Evolutionary conservation across 2,329 filamentous ascomycete species (phyloP).

Genomic region (Cladosporium colombiae): DNA sequence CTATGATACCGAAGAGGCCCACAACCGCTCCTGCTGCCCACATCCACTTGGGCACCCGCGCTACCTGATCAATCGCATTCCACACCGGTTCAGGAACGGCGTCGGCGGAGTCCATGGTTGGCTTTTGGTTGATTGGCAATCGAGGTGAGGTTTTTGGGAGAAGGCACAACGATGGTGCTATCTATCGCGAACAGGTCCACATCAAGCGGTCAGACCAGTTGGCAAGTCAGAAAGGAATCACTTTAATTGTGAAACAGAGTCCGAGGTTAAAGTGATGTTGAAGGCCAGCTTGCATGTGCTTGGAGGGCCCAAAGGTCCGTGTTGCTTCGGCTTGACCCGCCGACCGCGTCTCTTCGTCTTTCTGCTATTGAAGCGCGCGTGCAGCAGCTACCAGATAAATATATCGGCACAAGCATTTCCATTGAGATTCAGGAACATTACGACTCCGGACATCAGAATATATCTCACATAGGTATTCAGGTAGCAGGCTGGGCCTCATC

Average conservation of each 20-base stretch:
- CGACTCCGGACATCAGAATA: neutral
- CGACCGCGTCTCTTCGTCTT: slow-evolving; percentile 12
- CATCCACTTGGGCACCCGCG: slow-evolving; percentile 28
- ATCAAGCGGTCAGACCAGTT: neutral
- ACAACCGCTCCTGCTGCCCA: slow-evolving; percentile 30
- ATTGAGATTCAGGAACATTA: neutral
- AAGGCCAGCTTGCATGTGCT: slow-evolving; percentile 17
- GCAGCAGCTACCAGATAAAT: neutral
- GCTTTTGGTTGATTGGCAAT: neutral
- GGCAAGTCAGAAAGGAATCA: neutral
- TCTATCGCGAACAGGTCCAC: neutral
- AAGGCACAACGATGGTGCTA: slow-evolving; percentile 9
- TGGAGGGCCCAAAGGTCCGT: slow-evolving; percentile 8
- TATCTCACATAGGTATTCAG: neutral
- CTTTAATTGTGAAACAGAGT: neutral
- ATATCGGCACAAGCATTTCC: neutral
- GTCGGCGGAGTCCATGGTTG: slow-evolving; percentile 35
- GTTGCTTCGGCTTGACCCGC: slow-evolving; percentile 9
- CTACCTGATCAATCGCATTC: slow-evolving; percentile 31
- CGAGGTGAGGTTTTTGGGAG: neutral
- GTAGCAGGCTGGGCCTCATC: neutral
- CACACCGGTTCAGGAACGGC: slow-evolving; percentile 34
- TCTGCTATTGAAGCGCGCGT: slow-evolving; percentile 8
- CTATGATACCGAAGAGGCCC: slow-evolving; percentile 28
- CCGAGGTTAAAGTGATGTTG: slow-evolving; percentile 1